Evolutionary conservation across 345 rosid species (phyloP), one percentile per base, ranked within the genome.

Genomic region (Cardamine chenopodiifolia): DNA sequence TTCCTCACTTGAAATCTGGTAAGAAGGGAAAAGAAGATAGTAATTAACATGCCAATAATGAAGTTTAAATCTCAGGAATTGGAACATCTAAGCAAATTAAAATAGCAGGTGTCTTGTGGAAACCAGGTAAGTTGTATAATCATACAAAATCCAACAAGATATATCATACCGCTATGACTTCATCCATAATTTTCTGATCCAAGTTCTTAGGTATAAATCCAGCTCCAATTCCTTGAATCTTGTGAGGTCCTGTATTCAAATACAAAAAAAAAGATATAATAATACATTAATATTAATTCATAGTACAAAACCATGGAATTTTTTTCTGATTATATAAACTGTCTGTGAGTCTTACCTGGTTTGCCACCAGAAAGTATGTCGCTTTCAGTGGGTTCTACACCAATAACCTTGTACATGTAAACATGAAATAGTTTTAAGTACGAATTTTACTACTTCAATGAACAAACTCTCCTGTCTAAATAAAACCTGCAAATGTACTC

Each of bases 201-300:
- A 91, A 79, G 80, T 91, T 91, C 79, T 84, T 78, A 50, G 98
- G 98, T 48, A 94, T 83, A 81, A 94, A 94, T 69, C 98, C 98
- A 56, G 98, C 98, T 81, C 98, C 98, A 62, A 94, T 94, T 70
- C 98, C 98, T 84, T 94, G 97, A 87, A 94, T 94, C 85, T 94
- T 91, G 89, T 94, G 98, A 76, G 97, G 98, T 71, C 98, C 98
- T 94, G 79, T 55, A 76, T 39, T 76, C 79, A 55, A 59, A 71
- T 40, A 39, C 58, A 7, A 28, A 4, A 61, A 49, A 53, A 23
- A 28, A 45, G 17, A 44, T 7, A 5, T 3, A 62, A 7, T 3
- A 62, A 62, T 20, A 58, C 32, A 57, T 14, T 15, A 73, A 5
- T 56, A n/a, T 6, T 6, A 42, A 28, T 28, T 15, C 1, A 20